Conservation (phyloP, 306 rosid genomes). For the Inga laurina region DNA sequence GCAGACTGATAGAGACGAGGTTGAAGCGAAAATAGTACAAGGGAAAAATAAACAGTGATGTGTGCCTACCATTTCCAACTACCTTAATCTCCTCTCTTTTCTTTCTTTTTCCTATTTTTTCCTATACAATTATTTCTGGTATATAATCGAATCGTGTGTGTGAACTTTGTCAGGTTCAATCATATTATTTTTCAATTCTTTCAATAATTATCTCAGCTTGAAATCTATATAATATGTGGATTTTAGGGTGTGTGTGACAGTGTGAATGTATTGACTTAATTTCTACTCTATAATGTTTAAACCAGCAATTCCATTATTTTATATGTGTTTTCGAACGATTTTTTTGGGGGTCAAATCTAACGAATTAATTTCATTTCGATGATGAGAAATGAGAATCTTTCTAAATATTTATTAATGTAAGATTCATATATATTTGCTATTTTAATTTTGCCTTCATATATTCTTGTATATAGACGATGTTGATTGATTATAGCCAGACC, state of each 20-base stretch:
- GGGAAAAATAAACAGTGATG: slow-evolving; percentile 15
- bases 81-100: background rate
- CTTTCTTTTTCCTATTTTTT: background rate
- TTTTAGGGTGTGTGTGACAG: too few relatives aligned
- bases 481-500: background rate
- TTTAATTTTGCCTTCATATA: background rate
- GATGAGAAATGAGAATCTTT: background rate
- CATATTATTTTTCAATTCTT: too few relatives aligned
- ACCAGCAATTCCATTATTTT: background rate
- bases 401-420: background rate
- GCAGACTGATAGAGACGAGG: background rate
- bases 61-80: slow-evolving; percentile 24
- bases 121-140: too few relatives aligned
- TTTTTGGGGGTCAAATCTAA: background rate
- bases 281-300: background rate
- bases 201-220: background rate
- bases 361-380: background rate
- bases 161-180: too few relatives aligned
- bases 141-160: too few relatives aligned
- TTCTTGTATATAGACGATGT: background rate
- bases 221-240: too few relatives aligned
- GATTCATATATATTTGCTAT: background rate
- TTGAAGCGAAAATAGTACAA: slow-evolving; percentile 19
- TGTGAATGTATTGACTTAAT: too few relatives aligned
- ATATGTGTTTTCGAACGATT: background rate